Evolutionary conservation across 257 asterid species (phyloP), one percentile per base, ranked within the genome.

Genomic region (Knoxia roxburghii): DNA sequence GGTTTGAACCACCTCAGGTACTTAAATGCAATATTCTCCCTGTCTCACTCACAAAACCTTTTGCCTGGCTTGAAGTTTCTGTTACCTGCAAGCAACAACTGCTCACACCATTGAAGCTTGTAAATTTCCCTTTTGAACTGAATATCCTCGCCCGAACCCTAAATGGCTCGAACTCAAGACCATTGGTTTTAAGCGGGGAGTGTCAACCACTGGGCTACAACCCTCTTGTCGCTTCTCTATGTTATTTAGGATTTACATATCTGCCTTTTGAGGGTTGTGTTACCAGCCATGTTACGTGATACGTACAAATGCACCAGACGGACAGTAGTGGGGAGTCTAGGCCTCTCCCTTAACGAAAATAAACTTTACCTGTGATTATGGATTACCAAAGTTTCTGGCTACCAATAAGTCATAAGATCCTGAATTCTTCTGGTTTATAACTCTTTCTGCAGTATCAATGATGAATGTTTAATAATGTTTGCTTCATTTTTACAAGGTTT

Each of bases 1-100:
- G 99, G 24, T 90, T 85, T 67, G 96, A 94, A 79, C 89, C 96
- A 62, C 99, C 99, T 40, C 83, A 90, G 99, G 99, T 90, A 81
- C 70, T 39, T n/a, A n/a, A 39, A 62, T 72, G 53, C 21, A 53
- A 40, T 57, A 21, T 54, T 50, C 68, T 62, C 20, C n/a, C 68
- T 35, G 48, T 21, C 51, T 30, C n/a, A 49, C 70, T 61, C 35
- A 32, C 17, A 43, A 64, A 48, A 46, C 26, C 61, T 69, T 46
- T 69, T 55, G 10, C 39, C 23, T 41, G 15, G 48, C 26, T 51
- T 49, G 26, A 39, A 56, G 29, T 10, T 49, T 43, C 4, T 15
- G 7, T 21, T 30, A 4, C 26, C 3, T n/a, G 14, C 12, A 0
- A 21, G 30, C 1, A n/a, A 35, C 17, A 50, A 67, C 9, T 49